These are phyloP conservation scores for Xanthoconium separans DNA, from an alignment of 1,284 basidiomycete species.

Conservation along the genomic window DNA sequence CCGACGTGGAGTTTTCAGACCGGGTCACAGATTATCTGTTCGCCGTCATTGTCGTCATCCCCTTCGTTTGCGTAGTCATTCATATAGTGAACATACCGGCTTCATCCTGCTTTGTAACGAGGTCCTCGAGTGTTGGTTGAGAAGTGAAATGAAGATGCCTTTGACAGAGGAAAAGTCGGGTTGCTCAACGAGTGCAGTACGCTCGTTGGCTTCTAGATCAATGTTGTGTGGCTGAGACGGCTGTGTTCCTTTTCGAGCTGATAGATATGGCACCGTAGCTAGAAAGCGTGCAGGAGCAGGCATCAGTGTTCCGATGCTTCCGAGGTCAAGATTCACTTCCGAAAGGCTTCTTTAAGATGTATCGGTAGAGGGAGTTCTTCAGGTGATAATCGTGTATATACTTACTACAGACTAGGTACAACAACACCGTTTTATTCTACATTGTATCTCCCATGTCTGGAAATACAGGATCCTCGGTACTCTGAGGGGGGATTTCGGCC, in stretches of 20 bases:
- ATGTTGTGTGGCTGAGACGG: constrained; percentile 41
- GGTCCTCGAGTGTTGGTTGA: constrained; percentile 76
- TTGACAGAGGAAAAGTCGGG: constrained; percentile 45
- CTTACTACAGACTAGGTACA: neutral
- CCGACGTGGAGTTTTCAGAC: no score
- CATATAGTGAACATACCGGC: constrained; percentile 53
- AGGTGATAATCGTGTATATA: neutral
- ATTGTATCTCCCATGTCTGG: neutral
- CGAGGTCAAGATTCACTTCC: no score
- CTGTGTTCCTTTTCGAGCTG: constrained; percentile 75
- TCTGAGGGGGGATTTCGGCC: neutral
- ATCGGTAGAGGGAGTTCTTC: no score
- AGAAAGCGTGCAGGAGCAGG: constrained; percentile 2
- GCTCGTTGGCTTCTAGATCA: constrained; percentile 69
- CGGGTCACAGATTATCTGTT: constrained; percentile 40
- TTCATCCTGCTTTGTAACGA: constrained; percentile 66
- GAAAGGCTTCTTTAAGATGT: no score
- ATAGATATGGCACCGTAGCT: constrained; percentile 85
- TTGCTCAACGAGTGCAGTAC: constrained; percentile 48
- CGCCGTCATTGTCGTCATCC: constrained; percentile 62
- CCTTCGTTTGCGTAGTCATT: constrained; percentile 56
- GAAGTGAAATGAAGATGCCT: constrained; percentile 65
- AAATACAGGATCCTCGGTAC: neutral
- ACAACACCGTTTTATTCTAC: neutral
- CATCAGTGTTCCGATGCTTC: no score